phyloP scores from a whole-genome alignment of 176 grass and related monocot genomes.

The Oryza officinalis region DNA sequence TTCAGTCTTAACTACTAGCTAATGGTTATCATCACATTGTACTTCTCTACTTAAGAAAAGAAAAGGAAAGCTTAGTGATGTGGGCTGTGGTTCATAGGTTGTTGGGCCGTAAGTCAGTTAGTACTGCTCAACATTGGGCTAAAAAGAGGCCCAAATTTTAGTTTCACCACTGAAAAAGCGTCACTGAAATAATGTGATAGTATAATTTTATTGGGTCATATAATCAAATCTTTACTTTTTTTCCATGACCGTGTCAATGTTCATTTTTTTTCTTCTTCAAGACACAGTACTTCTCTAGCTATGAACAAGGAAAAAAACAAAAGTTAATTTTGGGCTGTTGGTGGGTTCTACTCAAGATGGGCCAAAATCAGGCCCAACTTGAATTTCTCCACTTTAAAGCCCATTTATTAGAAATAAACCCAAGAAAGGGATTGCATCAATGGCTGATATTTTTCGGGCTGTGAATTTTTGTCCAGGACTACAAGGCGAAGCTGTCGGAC shows the following conservation, averaged over 20 bases:
- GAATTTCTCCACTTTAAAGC: background rate
- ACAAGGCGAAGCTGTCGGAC: conserved; percentile 87
- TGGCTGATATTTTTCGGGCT: background rate
- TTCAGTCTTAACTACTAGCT: no score
- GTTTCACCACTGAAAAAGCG: no score
- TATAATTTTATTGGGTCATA: background rate
- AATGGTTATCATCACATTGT: no score
- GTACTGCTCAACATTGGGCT: background rate
- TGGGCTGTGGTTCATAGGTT: background rate
- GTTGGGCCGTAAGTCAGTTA: background rate
- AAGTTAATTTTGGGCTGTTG: background rate
- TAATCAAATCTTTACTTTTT: background rate
- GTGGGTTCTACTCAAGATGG: background rate
- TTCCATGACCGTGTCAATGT: background rate
- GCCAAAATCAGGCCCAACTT: background rate
- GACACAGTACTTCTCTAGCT: no score
- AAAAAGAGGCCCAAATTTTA: background rate
- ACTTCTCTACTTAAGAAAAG: background rate
- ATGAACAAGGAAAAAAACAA: background rate
- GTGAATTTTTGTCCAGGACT: conserved; percentile 38
- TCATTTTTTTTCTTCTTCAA: background rate
- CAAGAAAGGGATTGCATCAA: background rate
- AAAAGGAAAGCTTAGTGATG: background rate
- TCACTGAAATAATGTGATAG: no score
- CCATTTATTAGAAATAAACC: background rate